phyloP scores from a whole-genome alignment of 108 stramenopile species.

The Stephanodiscus minutulus region DNA sequence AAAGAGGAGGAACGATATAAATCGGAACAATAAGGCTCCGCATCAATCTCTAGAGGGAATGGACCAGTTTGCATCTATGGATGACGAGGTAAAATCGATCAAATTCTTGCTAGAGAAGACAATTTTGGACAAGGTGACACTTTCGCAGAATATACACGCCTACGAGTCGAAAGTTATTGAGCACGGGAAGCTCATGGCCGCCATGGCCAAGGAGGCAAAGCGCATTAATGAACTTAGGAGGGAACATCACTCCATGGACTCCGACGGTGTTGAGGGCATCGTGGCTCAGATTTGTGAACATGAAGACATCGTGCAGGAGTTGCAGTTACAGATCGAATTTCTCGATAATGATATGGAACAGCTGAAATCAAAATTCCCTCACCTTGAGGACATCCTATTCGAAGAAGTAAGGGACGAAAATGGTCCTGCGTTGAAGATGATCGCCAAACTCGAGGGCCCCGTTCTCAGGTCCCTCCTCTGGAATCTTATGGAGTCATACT shows the following conservation, averaged over 20 bases:
- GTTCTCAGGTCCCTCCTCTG: constrained; percentile 63
- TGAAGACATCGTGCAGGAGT: constrained; percentile 59
- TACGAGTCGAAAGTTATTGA: constrained; percentile 69
- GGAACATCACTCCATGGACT: constrained; percentile 24
- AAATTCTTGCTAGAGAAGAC: constrained; percentile 69
- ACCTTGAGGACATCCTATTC: constrained; percentile 29
- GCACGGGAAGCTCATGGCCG: constrained; percentile 73
- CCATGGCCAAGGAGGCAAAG: constrained; percentile 65
- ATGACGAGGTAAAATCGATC: constrained; percentile 65
- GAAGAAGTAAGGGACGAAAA: constrained; percentile 40
- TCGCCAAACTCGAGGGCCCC: constrained; percentile 58
- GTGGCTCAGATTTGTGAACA: constrained; percentile 34
- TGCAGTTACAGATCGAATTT: constrained; percentile 82
- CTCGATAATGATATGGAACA: constrained; percentile 71
- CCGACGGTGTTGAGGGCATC: constrained; percentile 6
- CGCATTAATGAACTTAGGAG: constrained; percentile 33
- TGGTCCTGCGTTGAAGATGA: constrained; percentile 45
- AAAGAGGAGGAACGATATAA: constrained; percentile 59
- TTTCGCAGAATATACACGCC: constrained; percentile 32
- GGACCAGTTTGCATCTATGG: constrained; percentile 35
- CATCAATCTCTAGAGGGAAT: constrained; percentile 26
- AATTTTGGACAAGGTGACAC: constrained; percentile 66
- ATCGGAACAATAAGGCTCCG: constrained; percentile 10
- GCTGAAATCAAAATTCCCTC: constrained; percentile 46
- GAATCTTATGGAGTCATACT: constrained; percentile 60